These are phyloP conservation scores for Amanita subjunquillea DNA, from an alignment of 768 basidiomycete species.

Conservation along the genomic window DNA sequence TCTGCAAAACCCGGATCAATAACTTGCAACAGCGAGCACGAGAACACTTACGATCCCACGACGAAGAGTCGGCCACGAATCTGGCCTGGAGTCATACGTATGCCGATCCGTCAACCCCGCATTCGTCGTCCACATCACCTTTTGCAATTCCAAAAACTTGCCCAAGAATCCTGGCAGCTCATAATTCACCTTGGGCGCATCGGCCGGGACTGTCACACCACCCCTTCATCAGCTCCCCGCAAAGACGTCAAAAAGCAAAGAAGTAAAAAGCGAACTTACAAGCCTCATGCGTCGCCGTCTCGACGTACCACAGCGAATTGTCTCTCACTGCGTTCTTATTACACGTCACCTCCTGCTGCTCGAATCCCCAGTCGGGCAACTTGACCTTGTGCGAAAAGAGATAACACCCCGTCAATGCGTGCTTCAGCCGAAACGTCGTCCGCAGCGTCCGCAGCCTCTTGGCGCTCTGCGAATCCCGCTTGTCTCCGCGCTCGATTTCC, in stretches of 20 bases:
- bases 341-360: constrained; percentile 99
- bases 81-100: constrained; percentile 89
- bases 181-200: constrained; percentile 85
- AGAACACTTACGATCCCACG: constrained; percentile 78
- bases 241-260: neutral
- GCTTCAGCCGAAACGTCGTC: constrained; percentile 75
- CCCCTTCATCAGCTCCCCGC: neutral
- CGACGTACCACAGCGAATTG: constrained; percentile 92
- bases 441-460: constrained; percentile 71
- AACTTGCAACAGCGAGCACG: neutral
- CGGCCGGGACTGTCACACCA: constrained; percentile 42
- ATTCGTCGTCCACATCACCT: constrained; percentile 96
- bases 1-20: constrained; percentile 33
- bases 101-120: constrained; percentile 94
- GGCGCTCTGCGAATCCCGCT: constrained; percentile 51
- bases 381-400: constrained; percentile 98
- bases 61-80: constrained; percentile 80
- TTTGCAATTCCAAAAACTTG: constrained; percentile 88
- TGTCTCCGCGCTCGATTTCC: constrained; percentile 69
- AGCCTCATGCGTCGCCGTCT: constrained; percentile 72
- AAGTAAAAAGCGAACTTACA: constrained; percentile 30
- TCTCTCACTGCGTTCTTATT: constrained; percentile 90
- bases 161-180: constrained; percentile 76
- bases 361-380: constrained; percentile 94
- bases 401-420: constrained; percentile 87